phyloP scores from a whole-genome alignment of 352 stramenopile species.

The Pythium plurisporium region DNA sequence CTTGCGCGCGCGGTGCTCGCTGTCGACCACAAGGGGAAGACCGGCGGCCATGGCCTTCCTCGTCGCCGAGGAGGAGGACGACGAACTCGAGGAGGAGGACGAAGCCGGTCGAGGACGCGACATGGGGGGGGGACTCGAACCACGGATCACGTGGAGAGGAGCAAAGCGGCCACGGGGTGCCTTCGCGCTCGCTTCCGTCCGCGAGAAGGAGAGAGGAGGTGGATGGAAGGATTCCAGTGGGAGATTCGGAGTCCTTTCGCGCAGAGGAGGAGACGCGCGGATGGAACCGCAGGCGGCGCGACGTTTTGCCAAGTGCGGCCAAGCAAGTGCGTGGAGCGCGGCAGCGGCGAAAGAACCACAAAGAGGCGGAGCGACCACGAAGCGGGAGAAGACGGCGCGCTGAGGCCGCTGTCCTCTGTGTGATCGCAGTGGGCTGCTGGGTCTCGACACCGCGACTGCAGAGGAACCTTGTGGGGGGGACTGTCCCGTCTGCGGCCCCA shows the following conservation, averaged over 20 bases:
- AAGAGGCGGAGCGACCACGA: conserved; percentile 6
- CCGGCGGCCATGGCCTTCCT: neutral
- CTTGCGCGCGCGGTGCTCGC: conserved; percentile 49
- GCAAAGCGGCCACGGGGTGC: neutral
- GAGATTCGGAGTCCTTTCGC: neutral
- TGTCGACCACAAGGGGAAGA: conserved; percentile 31
- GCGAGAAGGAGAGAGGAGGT: neutral
- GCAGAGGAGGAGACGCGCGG: neutral
- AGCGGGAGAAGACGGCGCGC: neutral
- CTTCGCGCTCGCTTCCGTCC: neutral
- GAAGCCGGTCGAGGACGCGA: neutral
- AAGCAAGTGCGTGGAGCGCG: neutral
- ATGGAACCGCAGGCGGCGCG: too few relatives aligned
- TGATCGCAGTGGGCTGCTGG: neutral
- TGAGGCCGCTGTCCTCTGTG: neutral
- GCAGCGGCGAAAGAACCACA: neutral
- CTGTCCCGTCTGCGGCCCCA: neutral
- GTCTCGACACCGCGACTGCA: neutral
- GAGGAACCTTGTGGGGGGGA: neutral
- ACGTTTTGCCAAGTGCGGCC: conserved; percentile 1
- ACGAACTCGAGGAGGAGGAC: neutral
- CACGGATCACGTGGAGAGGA: neutral
- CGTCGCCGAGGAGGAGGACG: neutral
- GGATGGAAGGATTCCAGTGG: neutral
- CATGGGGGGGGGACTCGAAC: neutral